Percentiles rank a stretch among this genome's conserved stretches.
These are phyloP conservation scores for Aspergillus tubingensis DNA, from an alignment of 2,329 filamentous ascomycete species.

Conservation along the genomic window DNA sequence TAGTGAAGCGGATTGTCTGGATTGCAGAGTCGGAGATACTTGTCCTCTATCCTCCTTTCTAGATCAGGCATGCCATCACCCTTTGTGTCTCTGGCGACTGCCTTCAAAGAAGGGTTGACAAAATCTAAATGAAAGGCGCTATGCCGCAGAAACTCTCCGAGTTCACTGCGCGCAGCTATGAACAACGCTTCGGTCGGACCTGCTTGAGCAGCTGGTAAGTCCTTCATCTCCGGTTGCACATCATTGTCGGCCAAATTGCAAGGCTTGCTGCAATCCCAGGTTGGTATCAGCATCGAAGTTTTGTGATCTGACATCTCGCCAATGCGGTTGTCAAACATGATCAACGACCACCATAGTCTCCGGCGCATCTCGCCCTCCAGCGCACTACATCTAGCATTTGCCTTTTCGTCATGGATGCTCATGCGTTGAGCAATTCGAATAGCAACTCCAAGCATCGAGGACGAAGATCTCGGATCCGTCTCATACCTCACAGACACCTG, in stretches of 20 bases:
- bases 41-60: conserved; percentile 47
- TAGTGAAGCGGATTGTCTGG: conserved; percentile 48
- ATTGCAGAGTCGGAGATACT: conserved; percentile 49
- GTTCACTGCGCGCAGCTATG: conserved; percentile 45
- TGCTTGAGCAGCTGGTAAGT: conserved; percentile 28
- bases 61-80: conserved; percentile 36
- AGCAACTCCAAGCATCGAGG: conserved; percentile 65
- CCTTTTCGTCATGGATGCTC: conserved; percentile 66
- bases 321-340: conserved; percentile 68
- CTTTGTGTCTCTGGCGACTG: conserved; percentile 19
- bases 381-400: conserved; percentile 46
- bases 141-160: conserved; percentile 45
- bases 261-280: conserved; percentile 48
- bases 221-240: conserved; percentile 43
- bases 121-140: conserved; percentile 50
- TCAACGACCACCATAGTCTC: conserved; percentile 72
- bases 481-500: conserved; percentile 60
- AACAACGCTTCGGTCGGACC: conserved; percentile 47
- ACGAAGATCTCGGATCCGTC: conserved; percentile 61
- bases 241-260: conserved; percentile 49
- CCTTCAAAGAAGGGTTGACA: conserved; percentile 43
- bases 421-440: conserved; percentile 69
- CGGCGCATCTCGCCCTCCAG: conserved; percentile 70
- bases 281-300: conserved; percentile 39
- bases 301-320: conserved; percentile 64